These are phyloP conservation scores for Mycocentrospora acerina DNA, from an alignment of 2,329 filamentous ascomycete genomes.

Conservation along the genomic window DNA sequence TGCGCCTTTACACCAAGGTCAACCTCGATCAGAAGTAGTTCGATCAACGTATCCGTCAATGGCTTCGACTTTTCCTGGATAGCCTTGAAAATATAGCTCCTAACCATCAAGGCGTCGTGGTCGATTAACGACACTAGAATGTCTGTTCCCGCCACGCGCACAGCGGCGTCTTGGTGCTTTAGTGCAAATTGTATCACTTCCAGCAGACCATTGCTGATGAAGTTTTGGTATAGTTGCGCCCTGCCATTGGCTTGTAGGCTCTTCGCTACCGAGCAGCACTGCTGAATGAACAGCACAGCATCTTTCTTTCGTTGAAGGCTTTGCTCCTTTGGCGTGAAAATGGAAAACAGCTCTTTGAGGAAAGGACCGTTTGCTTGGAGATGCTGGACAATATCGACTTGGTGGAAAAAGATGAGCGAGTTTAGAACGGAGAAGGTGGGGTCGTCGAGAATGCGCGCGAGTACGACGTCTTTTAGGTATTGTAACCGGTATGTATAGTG, in stretches of 20 bases:
- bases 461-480: conserved; percentile 97
- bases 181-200: conserved; percentile 90
- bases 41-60: conserved; percentile 88
- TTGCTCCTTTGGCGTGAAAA: conserved; percentile 68
- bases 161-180: conserved; percentile 77
- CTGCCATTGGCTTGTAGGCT: conserved; percentile 83
- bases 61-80: conserved; percentile 83
- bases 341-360: conserved; percentile 80
- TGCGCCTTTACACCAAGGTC: conserved; percentile 95
- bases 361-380: conserved; percentile 80
- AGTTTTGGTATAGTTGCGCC: conserved; percentile 83
- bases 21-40: conserved; percentile 84
- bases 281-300: conserved; percentile 92
- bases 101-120: conserved; percentile 92
- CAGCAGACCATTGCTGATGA: conserved; percentile 83
- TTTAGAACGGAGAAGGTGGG: conserved; percentile 97
- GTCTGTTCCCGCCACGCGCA: conserved; percentile 90
- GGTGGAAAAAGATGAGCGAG: conserved; percentile 97
- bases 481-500: conserved; percentile 94
- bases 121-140: conserved; percentile 93
- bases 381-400: conserved; percentile 95
- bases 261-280: conserved; percentile 92
- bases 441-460: conserved; percentile 94
- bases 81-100: conserved; percentile 88
- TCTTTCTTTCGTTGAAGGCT: conserved; percentile 81